Conservation (phyloP, 2,329 filamentous ascomycete species). For the Capronia americana region DNA sequence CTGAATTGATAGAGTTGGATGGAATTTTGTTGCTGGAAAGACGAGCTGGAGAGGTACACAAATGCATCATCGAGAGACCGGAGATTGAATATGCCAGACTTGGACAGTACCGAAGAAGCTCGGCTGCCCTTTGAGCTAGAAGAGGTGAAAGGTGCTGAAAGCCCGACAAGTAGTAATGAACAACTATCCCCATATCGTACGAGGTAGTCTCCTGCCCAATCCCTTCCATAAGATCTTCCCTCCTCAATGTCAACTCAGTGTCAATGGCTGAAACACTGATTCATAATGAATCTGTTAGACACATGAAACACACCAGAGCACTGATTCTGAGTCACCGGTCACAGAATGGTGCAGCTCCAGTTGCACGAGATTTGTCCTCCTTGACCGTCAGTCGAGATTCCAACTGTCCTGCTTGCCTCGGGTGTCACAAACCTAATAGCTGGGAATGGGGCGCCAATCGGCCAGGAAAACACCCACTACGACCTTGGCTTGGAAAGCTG, state of each 20-base stretch:
- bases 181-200: background rate
- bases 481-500: background rate
- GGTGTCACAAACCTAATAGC: conserved; percentile 16
- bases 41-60: background rate
- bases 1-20: conserved; percentile 5
- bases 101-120: background rate
- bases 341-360: background rate
- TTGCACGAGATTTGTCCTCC: conserved; percentile 13
- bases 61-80: conserved; percentile 1
- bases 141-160: too few species aligned
- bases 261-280: conserved; percentile 12
- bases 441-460: conserved; percentile 16
- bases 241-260: conserved; percentile 9
- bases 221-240: background rate
- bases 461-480: background rate
- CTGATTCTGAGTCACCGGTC: background rate
- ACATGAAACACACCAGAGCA: conserved; percentile 12
- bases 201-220: background rate
- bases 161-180: too few species aligned
- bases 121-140: background rate
- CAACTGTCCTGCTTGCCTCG: background rate
- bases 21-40: background rate
- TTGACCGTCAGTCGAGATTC: background rate
- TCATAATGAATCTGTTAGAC: background rate
- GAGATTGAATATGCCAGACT: conserved; percentile 1